phyloP scores from a whole-genome alignment of 345 rosid species.

The Gossypium stocksii region DNA sequence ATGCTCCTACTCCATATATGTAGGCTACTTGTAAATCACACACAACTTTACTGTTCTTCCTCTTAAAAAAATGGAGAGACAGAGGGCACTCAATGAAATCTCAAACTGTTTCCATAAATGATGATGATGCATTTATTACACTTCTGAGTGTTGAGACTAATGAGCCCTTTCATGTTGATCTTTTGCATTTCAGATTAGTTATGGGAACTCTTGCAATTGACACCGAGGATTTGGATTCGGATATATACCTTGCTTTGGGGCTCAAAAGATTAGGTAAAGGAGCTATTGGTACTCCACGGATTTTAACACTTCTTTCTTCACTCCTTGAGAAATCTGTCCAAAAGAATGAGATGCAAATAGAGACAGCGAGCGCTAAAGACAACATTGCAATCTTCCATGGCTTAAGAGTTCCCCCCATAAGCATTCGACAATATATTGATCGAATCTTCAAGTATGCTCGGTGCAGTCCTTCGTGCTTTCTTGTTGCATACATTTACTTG shows the following conservation, averaged over 20 bases:
- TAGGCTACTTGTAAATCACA: neutral
- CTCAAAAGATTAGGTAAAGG: slow-evolving; percentile 47
- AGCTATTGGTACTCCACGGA: slow-evolving; percentile 36
- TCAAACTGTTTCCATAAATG: neutral
- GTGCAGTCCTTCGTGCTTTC: slow-evolving; percentile 95
- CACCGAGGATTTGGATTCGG: slow-evolving; percentile 28
- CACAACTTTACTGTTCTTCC: too few species aligned
- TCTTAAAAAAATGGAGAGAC: too few species aligned
- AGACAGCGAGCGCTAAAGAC: slow-evolving; percentile 29
- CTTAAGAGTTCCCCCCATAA: slow-evolving; percentile 52
- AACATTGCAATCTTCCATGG: slow-evolving; percentile 58
- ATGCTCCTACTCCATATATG: neutral
- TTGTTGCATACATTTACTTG: slow-evolving; percentile 67
- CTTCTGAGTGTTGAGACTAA: neutral
- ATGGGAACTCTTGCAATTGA: slow-evolving; percentile 51
- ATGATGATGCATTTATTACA: neutral
- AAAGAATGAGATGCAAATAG: slow-evolving; percentile 35
- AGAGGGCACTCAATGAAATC: neutral
- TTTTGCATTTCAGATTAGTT: slow-evolving; percentile 22
- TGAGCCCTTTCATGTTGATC: slow-evolving; percentile 14
- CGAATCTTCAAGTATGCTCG: slow-evolving; percentile 78
- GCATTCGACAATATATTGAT: slow-evolving; percentile 58
- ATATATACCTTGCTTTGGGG: slow-evolving; percentile 52
- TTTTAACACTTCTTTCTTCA: slow-evolving; percentile 53
- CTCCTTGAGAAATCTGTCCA: slow-evolving; percentile 60